Conservation (phyloP, 176 grass and related monocot genomes). For the Tuctoria greenei region DNA sequence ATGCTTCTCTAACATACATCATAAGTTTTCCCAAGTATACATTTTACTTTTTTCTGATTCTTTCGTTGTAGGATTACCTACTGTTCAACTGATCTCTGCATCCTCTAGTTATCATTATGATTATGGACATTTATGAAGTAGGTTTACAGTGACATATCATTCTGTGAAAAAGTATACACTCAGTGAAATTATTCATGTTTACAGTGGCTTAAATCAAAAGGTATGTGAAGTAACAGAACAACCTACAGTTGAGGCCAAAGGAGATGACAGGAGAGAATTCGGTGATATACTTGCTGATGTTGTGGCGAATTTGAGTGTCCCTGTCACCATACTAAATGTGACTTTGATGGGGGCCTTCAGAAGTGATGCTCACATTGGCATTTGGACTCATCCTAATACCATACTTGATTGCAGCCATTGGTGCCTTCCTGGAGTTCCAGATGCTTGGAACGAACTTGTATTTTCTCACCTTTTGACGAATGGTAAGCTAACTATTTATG, state of each 20-base stretch:
- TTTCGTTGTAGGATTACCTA: background rate
- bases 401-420: slow-evolving; percentile 96
- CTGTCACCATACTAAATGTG: slow-evolving; percentile 78
- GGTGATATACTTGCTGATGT: slow-evolving; percentile 68
- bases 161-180: background rate
- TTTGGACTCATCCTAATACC: slow-evolving; percentile 83
- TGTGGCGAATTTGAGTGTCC: slow-evolving; percentile 53
- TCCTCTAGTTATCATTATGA: background rate
- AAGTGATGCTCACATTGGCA: slow-evolving; percentile 93
- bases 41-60: slow-evolving; percentile 1
- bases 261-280: slow-evolving; percentile 71
- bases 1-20: slow-evolving; percentile 16
- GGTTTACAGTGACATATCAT: background rate
- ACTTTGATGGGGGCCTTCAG: slow-evolving; percentile 85
- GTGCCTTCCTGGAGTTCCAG: slow-evolving; percentile 90
- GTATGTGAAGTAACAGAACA: slow-evolving; percentile 73
- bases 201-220: slow-evolving; percentile 77
- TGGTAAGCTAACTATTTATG: slow-evolving; percentile 46
- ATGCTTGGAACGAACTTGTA: slow-evolving; percentile 92
- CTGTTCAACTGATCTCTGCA: background rate
- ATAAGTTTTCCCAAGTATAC: background rate
- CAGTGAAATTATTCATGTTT: slow-evolving; percentile 21
- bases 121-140: background rate
- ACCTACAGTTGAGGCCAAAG: slow-evolving; percentile 65
- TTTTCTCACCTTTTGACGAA: slow-evolving; percentile 75